Percentiles rank a stretch among this genome's conserved stretches.
Evolutionary conservation across 495 filamentous ascomycete genomes (phyloP).

Genomic region (Penicillium fimorum): DNA sequence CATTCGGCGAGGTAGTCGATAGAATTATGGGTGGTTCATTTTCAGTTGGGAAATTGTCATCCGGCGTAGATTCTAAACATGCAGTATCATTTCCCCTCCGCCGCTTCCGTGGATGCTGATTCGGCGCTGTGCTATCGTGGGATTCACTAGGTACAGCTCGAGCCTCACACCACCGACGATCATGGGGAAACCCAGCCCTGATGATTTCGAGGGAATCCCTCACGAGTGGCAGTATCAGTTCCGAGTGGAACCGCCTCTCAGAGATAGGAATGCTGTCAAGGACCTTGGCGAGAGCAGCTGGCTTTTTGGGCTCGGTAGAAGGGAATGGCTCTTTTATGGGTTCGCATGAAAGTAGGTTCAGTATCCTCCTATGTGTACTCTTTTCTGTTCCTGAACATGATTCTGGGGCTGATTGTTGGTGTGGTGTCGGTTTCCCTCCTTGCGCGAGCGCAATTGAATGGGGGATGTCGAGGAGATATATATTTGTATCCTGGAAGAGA

Average conservation of each 20-base stretch:
- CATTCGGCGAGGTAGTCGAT: slow-evolving; percentile 32
- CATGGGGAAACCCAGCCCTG: slow-evolving; percentile 3
- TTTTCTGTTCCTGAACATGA: slow-evolving; percentile 3
- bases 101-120: slow-evolving; percentile 16
- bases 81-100: slow-evolving; percentile 5
- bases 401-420: neutral
- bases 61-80: neutral
- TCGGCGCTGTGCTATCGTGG: slow-evolving; percentile 11
- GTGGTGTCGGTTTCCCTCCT: slow-evolving; percentile 8
- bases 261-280: slow-evolving; percentile 29
- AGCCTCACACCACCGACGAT: slow-evolving; percentile 43
- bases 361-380: slow-evolving; percentile 5
- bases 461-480: slow-evolving; percentile 64
- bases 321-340: slow-evolving; percentile 37
- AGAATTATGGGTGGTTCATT: slow-evolving; percentile 34
- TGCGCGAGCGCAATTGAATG: slow-evolving; percentile 54
- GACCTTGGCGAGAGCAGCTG: slow-evolving; percentile 37
- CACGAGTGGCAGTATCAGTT: slow-evolving; percentile 32
- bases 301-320: slow-evolving; percentile 44
- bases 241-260: slow-evolving; percentile 32
- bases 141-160: slow-evolving; percentile 16
- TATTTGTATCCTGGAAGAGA: slow-evolving; percentile 48
- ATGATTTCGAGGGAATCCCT: slow-evolving; percentile 31
- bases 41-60: neutral
- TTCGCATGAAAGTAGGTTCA: slow-evolving; percentile 31